These are phyloP conservation scores for Cardamine chenopodiifolia DNA, from an alignment of 345 rosid species.

Conservation along the genomic window DNA sequence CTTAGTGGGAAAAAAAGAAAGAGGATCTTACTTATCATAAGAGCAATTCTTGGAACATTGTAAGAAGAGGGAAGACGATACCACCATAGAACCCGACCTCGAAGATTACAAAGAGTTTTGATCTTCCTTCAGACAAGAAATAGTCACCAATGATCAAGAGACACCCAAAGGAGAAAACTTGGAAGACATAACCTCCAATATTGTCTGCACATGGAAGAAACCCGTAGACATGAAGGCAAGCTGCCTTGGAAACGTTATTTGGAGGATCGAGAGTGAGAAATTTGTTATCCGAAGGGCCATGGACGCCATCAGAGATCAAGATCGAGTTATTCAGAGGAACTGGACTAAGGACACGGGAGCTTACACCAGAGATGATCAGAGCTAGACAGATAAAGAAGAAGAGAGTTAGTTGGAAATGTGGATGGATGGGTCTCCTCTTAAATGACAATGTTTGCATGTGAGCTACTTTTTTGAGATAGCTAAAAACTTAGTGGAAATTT, in stretches of 20 bases:
- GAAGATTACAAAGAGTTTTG: constrained; percentile 36
- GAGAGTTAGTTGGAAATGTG: background rate
- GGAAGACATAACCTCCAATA: constrained; percentile 37
- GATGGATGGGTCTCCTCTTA: constrained; percentile 15
- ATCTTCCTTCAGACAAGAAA: constrained; percentile 43
- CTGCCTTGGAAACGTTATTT: constrained; percentile 17
- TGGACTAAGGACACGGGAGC: constrained; percentile 37
- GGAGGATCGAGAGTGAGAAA: constrained; percentile 37
- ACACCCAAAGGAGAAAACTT: constrained; percentile 42
- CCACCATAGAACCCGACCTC: constrained; percentile 45
- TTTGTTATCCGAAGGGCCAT: constrained; percentile 1
- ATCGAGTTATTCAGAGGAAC: constrained; percentile 20
- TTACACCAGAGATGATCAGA: constrained; percentile 20
- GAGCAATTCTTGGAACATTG: constrained; percentile 41
- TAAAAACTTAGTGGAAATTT: background rate
- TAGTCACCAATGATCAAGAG: constrained; percentile 41
- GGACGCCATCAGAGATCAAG: constrained; percentile 37
- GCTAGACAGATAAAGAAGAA: background rate
- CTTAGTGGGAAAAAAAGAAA: background rate
- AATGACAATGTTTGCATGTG: constrained; percentile 33
- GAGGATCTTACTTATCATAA: constrained; percentile 32
- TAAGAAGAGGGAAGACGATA: constrained; percentile 43
- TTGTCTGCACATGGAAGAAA: constrained; percentile 47
- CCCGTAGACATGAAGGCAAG: constrained; percentile 41
- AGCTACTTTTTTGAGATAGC: constrained; percentile 10